A percentile compares a stretch with the other conserved stretches of the same genome.
Conservation (phyloP, 139 green algal species). For the Zygnema cylindricum region DNA sequence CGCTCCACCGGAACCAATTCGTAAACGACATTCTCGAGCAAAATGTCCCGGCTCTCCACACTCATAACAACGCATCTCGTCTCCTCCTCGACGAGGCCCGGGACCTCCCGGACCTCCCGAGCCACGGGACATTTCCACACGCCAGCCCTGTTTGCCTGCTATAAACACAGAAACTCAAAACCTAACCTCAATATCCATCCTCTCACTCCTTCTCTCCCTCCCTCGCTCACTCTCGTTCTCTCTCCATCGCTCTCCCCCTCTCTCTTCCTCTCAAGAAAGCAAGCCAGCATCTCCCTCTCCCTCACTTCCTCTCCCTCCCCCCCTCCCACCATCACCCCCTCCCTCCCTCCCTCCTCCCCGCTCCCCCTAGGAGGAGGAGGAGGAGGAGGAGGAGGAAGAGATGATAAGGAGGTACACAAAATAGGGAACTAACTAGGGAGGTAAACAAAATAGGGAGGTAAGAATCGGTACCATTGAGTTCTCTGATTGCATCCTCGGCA, state of each 20-base stretch:
- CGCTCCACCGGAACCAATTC: constrained; percentile 23
- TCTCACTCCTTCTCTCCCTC: too few species aligned
- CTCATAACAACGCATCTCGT: constrained; percentile 61
- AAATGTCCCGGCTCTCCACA: constrained; percentile 62
- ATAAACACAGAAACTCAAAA: background rate
- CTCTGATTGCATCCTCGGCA: constrained; percentile 58
- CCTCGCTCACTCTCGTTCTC: too few species aligned
- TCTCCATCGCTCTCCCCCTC: too few species aligned
- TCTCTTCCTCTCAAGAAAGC: too few species aligned
- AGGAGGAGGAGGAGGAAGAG: background rate
- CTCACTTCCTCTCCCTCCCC: too few species aligned
- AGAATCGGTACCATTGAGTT: constrained; percentile 22
- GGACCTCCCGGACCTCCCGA: constrained; percentile 20
- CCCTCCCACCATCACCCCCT: too few species aligned
- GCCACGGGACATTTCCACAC: constrained; percentile 55
- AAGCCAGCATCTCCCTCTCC: too few species aligned
- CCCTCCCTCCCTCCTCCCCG: too few species aligned
- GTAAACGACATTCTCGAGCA: constrained; percentile 59
- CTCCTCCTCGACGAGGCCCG: constrained; percentile 39
- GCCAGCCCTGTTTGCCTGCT: constrained; percentile 61
- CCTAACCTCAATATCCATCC: too few species aligned
- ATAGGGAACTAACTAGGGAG: background rate
- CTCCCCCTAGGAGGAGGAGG: background rate
- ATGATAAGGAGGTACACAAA: background rate
- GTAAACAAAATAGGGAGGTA: constrained; percentile 15